Evolutionary conservation across 345 rosid species (phyloP), one percentile per base, ranked within the genome.

Genomic region (Sonneratia caseolaris): DNA sequence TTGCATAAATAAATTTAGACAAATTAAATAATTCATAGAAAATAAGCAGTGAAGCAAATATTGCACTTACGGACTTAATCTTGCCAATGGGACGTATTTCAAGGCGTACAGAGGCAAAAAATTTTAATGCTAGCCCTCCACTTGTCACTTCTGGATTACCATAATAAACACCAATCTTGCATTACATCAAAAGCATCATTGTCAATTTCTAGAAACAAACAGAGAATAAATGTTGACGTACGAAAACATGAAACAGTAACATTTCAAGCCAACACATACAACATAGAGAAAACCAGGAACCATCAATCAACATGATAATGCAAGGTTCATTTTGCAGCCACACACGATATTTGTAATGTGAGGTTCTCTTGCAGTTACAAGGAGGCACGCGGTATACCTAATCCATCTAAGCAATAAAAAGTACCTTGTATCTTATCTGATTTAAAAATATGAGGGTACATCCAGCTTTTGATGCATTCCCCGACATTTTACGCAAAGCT

Each of bases 381-480:
- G 15, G 51, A 57, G 32, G 32, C 13, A n/a, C 3, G 2, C 6
- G n/a, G 13, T n/a, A 57, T 5, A n/a, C 11, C 32, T n/a, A 1
- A 57, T 57, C 32, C 32, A 57, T 57, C 64, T 5, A 61, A 19
- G 51, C 36, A 75, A 64, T 42, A 27, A 37, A 71, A 64, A 64
- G 65, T 78, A 91, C 97, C 96, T 94, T 94, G 73, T 94, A 91
- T 88, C 98, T 79, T 75, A 94, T 94, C 78, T 94, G 97, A 75
- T 94, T 89, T 47, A 94, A 88, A 78, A 94, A 94, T 73, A 94
- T 88, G 71, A 94, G 90, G 18, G 97, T 94, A 72, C 97, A 94
- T 53, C 97, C 90, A 86, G 98, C 98, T 86, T 94, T 94, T n/a
- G 98, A 94, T 70, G 97, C 97, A 77, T 94, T 94, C 82, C 98